These are phyloP conservation scores for Scytalidium sp. DNA, from an alignment of 2,329 filamentous ascomycete species.

Conservation along the genomic window DNA sequence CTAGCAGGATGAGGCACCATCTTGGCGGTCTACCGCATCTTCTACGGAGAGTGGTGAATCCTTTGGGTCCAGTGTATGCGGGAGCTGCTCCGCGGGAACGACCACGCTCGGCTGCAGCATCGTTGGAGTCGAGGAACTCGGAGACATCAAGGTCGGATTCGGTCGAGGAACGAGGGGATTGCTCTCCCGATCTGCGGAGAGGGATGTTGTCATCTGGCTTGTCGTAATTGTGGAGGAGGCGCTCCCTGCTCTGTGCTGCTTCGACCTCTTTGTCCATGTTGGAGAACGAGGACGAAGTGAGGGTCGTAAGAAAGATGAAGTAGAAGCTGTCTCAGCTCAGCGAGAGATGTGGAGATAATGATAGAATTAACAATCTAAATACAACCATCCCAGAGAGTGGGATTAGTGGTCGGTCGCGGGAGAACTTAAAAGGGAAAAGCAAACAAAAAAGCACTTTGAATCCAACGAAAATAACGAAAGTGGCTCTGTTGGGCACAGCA, in stretches of 20 bases:
- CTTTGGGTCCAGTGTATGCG: slow-evolving; percentile 15
- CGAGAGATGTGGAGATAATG: no score
- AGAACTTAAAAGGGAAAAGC: no score
- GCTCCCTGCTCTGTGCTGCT: slow-evolving; percentile 25
- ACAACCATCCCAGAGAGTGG: no score
- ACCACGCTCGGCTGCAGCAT: slow-evolving; percentile 26
- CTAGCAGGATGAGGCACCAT: slow-evolving; percentile 21
- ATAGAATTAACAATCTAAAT: no score
- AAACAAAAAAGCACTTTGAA: no score
- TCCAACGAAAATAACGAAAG: no score
- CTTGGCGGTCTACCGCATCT: slow-evolving; percentile 22
- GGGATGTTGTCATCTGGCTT: slow-evolving; percentile 15
- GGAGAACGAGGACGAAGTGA: not conserved
- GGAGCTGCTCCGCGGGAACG: slow-evolving; percentile 23
- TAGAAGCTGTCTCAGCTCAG: no score
- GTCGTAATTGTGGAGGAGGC: slow-evolving; percentile 25
- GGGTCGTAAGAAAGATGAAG: no score
- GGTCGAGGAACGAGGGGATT: slow-evolving; percentile 29
- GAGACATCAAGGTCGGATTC: slow-evolving; percentile 38
- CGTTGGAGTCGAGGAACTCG: slow-evolving; percentile 33
- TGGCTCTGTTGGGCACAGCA: no score
- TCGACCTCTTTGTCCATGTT: slow-evolving; percentile 21
- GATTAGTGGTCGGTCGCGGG: no score
- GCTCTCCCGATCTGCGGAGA: slow-evolving; percentile 28
- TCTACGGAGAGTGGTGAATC: slow-evolving; percentile 16